A percentile compares a stretch with the other conserved stretches of the same genome.
Conservation (phyloP, 176 grass and related monocot species). For the Cenchrus americanus region DNA sequence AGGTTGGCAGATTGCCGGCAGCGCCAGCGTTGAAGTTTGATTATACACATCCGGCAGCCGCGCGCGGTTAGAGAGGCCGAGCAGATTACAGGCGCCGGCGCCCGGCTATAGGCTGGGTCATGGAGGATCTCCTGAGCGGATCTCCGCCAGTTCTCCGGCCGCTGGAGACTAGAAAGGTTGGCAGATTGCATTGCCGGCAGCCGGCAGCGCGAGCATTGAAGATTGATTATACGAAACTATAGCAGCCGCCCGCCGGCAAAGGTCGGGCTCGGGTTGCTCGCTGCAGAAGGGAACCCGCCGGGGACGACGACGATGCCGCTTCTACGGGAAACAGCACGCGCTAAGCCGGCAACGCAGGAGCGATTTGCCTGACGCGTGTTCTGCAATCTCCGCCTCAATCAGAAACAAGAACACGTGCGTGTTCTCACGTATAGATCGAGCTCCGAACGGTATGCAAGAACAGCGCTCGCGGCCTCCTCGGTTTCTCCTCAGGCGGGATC, state of each 20-base stretch:
- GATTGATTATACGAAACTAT: not conserved
- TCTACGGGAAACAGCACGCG: not conserved
- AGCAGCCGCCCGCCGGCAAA: not conserved
- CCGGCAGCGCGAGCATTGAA: not conserved
- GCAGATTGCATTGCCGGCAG: not conserved
- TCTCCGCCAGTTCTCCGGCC: not conserved
- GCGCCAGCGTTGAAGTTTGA: not conserved
- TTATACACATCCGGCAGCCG: not conserved
- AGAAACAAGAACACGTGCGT: slow-evolving; percentile 1
- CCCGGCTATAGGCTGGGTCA: too few relatives aligned
- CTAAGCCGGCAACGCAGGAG: not conserved
- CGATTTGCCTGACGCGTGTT: not conserved
- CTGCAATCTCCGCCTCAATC: not conserved
- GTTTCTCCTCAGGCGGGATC: not conserved
- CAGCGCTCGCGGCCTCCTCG: not conserved
- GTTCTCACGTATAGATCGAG: slow-evolving; percentile 13
- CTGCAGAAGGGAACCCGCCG: not conserved
- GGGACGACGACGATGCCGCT: not conserved
- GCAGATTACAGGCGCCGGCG: not conserved
- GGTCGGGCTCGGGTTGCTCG: not conserved
- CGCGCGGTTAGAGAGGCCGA: not conserved
- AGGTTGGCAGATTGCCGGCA: not conserved
- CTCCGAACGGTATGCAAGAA: slow-evolving; percentile 18
- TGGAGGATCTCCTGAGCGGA: not conserved
- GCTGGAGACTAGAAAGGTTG: not conserved